Base-by-base conservation (phyloP, 2,329 filamentous ascomycete species). In the Colletotrichum acutatum region DNA sequence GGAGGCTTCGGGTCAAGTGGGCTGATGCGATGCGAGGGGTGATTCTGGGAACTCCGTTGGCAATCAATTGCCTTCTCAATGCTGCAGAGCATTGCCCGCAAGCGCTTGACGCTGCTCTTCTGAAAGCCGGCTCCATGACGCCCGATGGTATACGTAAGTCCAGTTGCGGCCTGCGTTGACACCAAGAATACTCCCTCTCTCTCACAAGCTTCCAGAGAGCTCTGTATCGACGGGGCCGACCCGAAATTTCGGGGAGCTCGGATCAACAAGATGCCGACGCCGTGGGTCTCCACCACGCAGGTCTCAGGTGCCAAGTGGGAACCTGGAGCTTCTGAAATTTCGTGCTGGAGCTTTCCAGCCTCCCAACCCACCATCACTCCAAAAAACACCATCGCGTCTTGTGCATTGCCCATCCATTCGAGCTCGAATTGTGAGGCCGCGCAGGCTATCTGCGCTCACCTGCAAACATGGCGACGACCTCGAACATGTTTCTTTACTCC, bases 401-500 rank as follows among this genome's bases (percentile, higher is more conserved):
- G 49, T 71, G 68, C 53, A 42, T 72, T 22, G 42, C 26, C 22
- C 46, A 68, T 72, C 49, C 24, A 71, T 46, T 68, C 63, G 68
- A 72, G 68, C 68, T 74, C 71, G 52, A 72, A 74, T 74, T 76
- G 74, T 76, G 80, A 76, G 81, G 84, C 85, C 84, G 84, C 84
- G 85, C 86, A 86, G 86, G 85, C 84, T 84, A 80, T 81, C 85
- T 86, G 85, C 85, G 85, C 83, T 80, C 80, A 83, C 79, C 80
- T 80, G 83, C 79, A 81, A 89, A 81, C 82, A 98, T 98, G 97
- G 96, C 97, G 87, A 97, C 95, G 82, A 98, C 96, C 74, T 98
- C 95, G 77, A 96, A 96, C 83, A 97, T 98, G 95, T 98, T 98
- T 83, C 92, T 99, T 86, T 99, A 99, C 87, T 97, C 95, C 80